phyloP scores from a whole-genome alignment of 495 filamentous ascomycete genomes.

The Penicillium manginii region DNA sequence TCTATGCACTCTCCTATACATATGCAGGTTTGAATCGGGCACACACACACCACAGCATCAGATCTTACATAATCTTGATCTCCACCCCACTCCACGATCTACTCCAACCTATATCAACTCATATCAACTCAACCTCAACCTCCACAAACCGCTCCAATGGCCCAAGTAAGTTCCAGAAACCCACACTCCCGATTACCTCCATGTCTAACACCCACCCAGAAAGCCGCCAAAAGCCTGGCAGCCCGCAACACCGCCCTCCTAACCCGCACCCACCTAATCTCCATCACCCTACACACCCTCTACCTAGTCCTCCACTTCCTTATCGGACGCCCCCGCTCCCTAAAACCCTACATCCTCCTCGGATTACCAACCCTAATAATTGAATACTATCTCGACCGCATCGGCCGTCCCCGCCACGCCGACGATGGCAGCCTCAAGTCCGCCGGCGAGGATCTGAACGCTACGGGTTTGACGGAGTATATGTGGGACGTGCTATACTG shows the following conservation, averaged over 20 bases:
- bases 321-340: constrained; percentile 67
- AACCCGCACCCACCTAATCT: constrained; percentile 77
- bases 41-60: too few relatives aligned
- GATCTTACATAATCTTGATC: too few relatives aligned
- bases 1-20: too few relatives aligned
- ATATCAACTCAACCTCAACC: not conserved
- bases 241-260: constrained; percentile 75
- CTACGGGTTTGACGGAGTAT: constrained; percentile 90
- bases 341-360: constrained; percentile 72
- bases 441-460: constrained; percentile 86
- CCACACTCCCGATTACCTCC: not conserved
- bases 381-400: constrained; percentile 80
- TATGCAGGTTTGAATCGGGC: too few relatives aligned
- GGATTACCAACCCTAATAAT: constrained; percentile 74
- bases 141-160: constrained; percentile 25
- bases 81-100: too few relatives aligned
- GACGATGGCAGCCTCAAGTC: constrained; percentile 68
- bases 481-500: constrained; percentile 97
- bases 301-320: constrained; percentile 72
- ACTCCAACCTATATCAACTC: too few relatives aligned
- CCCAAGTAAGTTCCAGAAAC: constrained; percentile 33
- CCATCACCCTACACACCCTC: constrained; percentile 67
- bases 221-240: constrained; percentile 91
- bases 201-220: constrained; percentile 53
- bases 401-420: constrained; percentile 76